These are phyloP conservation scores for Dipodascopsis tothii DNA, from an alignment of 805 yeast species.

Conservation along the genomic window DNA sequence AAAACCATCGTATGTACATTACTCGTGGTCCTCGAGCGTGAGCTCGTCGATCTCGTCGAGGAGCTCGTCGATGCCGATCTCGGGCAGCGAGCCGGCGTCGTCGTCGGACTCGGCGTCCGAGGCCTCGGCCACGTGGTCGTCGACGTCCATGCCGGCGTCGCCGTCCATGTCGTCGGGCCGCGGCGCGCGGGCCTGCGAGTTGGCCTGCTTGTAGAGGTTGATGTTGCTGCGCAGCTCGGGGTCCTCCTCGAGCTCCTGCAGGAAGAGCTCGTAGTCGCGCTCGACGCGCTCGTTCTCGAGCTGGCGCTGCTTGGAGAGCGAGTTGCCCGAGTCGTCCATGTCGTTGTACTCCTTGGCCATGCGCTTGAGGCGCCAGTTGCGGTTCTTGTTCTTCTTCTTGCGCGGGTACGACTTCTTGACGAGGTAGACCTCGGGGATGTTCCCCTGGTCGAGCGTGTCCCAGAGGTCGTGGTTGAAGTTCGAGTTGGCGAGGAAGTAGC, in stretches of 20 bases:
- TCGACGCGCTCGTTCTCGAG: conserved; percentile 89
- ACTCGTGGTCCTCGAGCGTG: conserved; percentile 56
- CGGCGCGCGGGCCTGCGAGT: conserved; percentile 20
- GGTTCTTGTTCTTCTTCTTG: conserved; percentile 63
- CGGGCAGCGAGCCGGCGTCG: conserved; percentile 41
- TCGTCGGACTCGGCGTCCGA: conserved; percentile 3
- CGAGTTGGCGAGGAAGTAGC: conserved; percentile 76
- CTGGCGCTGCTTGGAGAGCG: conserved; percentile 37
- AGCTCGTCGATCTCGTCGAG: conserved; percentile 91
- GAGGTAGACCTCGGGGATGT: conserved; percentile 74
- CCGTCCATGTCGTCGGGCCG: conserved; percentile 9
- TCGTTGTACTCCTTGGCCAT: conserved; percentile 95
- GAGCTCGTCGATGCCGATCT: conserved; percentile 81
- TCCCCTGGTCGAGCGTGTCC: conserved; percentile 58
- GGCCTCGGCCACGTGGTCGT: conserved; percentile 19
- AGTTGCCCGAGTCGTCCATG: conserved; percentile 48
- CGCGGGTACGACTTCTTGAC: conserved; percentile 86
- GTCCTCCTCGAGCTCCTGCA: conserved; percentile 96
- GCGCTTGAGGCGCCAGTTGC: conserved; percentile 89
- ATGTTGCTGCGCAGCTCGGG: conserved; percentile 85
- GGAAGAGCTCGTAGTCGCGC: conserved; percentile 87
- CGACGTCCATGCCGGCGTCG: conserved; percentile 7
- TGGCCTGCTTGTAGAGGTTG: conserved; percentile 69
- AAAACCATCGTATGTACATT: neutral
- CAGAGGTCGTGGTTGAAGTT: conserved; percentile 83